Base-by-base conservation (phyloP, 192 early-diverging fungal genomes). In the Umbelopsis vinacea region DNA sequence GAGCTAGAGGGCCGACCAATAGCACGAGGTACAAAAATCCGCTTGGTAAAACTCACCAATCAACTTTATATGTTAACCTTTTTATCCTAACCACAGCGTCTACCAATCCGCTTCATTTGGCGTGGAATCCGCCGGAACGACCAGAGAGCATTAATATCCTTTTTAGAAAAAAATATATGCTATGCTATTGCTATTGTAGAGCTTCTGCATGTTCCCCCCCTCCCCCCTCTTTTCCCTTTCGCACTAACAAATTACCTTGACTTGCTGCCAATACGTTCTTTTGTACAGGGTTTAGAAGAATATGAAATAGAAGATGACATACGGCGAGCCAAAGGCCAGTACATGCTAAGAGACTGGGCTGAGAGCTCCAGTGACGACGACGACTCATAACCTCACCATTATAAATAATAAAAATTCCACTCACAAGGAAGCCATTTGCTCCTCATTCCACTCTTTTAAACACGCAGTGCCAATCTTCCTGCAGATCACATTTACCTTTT, bases 71-170 rank as follows among this genome's bases (percentile, higher is more conserved):
- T 3, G n/a, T 15, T 50, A 19, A 50, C 48, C 15, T 17, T 2
- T 17, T 17, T 2, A 12, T 54, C 53, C 23, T 24, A 54, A 9
- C 24, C 29, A 37, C 26, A 63, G 57, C 57, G 33, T n/a, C 26
- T 19, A 63, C 26, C 29, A 37, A 29, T 19, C 57, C 57, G 17
- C 57, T 63, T 3, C 57, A 63, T 29, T 37, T 63, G 33, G 29
- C 26, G 15, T 63, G 57, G 57, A 63, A 63, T 37, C 57, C 57
- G 4, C 57, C 57, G 17, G 57, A 35, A 37, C 10, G 57, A 35
- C 57, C 57, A n/a, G 57, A 63, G 57, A 63, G 57, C 37, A 63
- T 63, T 29, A 63, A 63, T 63, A 63, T 63, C 57, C 57, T 63
- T 63, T 63, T 63, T 63, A 33, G 57, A 63, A 63, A 43, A 43